Evolutionary conservation across 805 yeast species (phyloP).

Genomic region (Clavispora vitiphila): DNA sequence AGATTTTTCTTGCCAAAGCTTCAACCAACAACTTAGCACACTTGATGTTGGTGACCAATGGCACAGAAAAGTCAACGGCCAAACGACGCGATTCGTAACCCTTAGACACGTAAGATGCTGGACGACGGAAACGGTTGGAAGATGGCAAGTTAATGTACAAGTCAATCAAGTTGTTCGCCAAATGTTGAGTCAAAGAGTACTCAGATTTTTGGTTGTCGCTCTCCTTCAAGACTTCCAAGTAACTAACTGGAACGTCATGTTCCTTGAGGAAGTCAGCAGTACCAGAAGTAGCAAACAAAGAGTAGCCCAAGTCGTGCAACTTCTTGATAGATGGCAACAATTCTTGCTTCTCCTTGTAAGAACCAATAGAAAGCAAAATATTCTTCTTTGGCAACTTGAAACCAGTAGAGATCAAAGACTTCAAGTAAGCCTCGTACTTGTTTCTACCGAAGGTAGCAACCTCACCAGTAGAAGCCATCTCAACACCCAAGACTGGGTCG

Average conservation of each 20-base stretch:
- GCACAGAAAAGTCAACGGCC: constrained; percentile 99
- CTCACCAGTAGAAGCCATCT: constrained; percentile 99
- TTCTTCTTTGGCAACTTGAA: constrained; percentile 93
- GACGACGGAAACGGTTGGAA: constrained; percentile 95
- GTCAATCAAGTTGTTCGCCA: constrained; percentile 95
- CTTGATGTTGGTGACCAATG: constrained; percentile 95
- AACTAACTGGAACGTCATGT: constrained; percentile 90
- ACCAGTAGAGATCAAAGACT: constrained; percentile 91
- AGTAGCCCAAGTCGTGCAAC: constrained; percentile 78
- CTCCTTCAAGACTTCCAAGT: constrained; percentile 78
- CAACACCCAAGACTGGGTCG: constrained; percentile 96
- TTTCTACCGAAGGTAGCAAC: constrained; percentile 95
- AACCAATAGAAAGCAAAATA: constrained; percentile 89
- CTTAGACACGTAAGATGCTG: constrained; percentile 94
- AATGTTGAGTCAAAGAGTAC: constrained; percentile 91
- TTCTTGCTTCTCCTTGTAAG: constrained; percentile 93
- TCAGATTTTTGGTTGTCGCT: constrained; percentile 81
- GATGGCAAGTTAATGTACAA: constrained; percentile 96
- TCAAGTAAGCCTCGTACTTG: constrained; percentile 95
- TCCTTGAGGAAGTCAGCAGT: constrained; percentile 97
- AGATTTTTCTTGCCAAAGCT: constrained; percentile 72
- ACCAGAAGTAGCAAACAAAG: constrained; percentile 96
- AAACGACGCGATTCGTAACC: constrained; percentile 98
- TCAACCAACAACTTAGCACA: constrained; percentile 93
- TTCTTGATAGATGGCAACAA: constrained; percentile 81